These are phyloP conservation scores for Amylocystis lapponica DNA, from an alignment of 768 basidiomycete genomes.

Conservation along the genomic window DNA sequence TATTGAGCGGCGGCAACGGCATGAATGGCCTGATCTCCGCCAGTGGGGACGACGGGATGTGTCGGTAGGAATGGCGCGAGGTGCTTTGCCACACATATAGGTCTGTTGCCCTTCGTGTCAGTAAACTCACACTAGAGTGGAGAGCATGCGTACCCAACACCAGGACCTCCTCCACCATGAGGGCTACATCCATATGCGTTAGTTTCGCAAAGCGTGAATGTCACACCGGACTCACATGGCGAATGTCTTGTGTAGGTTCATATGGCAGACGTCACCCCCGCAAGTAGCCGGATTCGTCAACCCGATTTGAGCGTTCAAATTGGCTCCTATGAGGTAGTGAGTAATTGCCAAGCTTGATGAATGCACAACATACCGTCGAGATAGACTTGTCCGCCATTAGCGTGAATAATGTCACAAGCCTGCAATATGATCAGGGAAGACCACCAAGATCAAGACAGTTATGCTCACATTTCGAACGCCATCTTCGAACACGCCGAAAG, in stretches of 20 bases:
- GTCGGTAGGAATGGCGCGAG: slow-evolving; percentile 91
- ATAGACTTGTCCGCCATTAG: slow-evolving; percentile 96
- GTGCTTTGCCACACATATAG: slow-evolving; percentile 92
- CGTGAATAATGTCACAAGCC: slow-evolving; percentile 92
- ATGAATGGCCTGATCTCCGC: slow-evolving; percentile 67
- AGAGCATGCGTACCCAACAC: slow-evolving; percentile 65
- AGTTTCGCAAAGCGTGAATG: not conserved
- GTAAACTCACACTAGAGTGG: not conserved
- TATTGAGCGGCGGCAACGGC: slow-evolving; percentile 91
- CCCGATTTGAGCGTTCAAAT: slow-evolving; percentile 91
- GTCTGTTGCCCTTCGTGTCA: slow-evolving; percentile 41
- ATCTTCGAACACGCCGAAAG: slow-evolving; percentile 95
- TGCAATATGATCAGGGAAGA: slow-evolving; percentile 24
- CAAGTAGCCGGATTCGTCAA: slow-evolving; percentile 91
- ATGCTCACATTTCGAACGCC: slow-evolving; percentile 66
- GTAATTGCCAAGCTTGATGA: too few species aligned
- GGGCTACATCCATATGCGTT: slow-evolving; percentile 44
- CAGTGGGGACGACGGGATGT: slow-evolving; percentile 69
- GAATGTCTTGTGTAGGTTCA: slow-evolving; percentile 98
- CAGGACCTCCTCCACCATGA: slow-evolving; percentile 96
- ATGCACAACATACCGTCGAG: slow-evolving; percentile 61
- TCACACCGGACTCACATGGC: slow-evolving; percentile 59
- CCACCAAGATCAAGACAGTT: not conserved
- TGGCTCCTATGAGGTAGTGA: slow-evolving; percentile 52
- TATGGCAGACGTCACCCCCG: slow-evolving; percentile 96